Base-by-base conservation (phyloP, 495 filamentous ascomycete genomes). In the Jackrogersella multiformis region DNA sequence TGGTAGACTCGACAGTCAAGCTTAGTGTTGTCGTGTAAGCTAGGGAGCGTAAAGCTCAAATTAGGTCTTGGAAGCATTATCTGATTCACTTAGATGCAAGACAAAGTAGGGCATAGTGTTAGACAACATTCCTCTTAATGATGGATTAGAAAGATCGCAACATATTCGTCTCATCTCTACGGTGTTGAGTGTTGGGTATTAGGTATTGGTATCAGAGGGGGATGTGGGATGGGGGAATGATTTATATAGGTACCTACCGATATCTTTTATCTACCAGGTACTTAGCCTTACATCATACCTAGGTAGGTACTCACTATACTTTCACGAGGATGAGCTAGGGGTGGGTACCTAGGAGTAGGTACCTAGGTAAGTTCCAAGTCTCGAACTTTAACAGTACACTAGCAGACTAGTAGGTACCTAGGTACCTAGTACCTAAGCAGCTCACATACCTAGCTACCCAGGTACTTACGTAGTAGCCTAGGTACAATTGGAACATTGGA, bases 1-100 rank as follows among this genome's bases (percentile, higher is more conserved):
- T 93, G 87, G 76, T 94, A 95, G 34, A 99, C 74, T 32, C 94
- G 89, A 71, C 93, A 94, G 59, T 92, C 84, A 15, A 99, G 87
- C 12, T 82, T 75, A 45, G 80, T 84, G 21, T 85, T 84, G 75
- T 97, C 94, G 76, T 95, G 81, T 48, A 97, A 74, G 26, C 94
- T 97, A 32, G 93, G 93, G 54, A 97, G 86, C 32, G 86, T 88
- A 64, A 97, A 93, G 61, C 83, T 85, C 70, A 93, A 85, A 0
- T 79, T 84, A 0, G 93, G 90, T 23, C 76, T 66, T 8, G 85
- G 83, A 45, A 85, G 80, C 75, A 72, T 70, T 23, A 38, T 69
- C 35, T 48, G 21, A 32, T 42, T 52, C 34, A 35, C 16, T 63
- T 41, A 23, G 28, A 34, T 16, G 39, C 13, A 52, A 35, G 8